Conservation (phyloP, 176 grass and related monocot species). For the Carex littledalei region DNA sequence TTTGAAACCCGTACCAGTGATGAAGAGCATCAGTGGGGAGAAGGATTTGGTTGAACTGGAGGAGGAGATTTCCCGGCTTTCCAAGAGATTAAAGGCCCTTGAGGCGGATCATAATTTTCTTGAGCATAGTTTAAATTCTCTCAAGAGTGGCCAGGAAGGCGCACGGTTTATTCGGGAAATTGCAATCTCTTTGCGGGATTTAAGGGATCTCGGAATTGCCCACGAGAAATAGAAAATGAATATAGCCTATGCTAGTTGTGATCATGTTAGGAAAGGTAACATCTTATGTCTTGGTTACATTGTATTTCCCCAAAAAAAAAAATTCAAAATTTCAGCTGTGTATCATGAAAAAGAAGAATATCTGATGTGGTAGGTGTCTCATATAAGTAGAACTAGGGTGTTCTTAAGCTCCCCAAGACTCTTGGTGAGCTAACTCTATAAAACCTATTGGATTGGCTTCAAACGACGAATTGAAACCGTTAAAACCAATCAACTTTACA, state of each 20-base stretch:
- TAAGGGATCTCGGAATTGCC: constrained; percentile 40
- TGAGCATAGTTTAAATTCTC: constrained; percentile 68
- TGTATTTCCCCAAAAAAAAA: not conserved
- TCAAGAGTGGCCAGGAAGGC: constrained; percentile 44
- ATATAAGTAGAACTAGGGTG: not conserved
- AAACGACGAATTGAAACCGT: no score
- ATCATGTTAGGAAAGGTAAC: not conserved
- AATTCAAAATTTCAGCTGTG: not conserved
- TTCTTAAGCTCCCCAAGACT: no score
- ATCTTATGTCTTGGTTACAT: not conserved
- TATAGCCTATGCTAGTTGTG: constrained; percentile 23
- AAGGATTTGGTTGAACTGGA: constrained; percentile 31
- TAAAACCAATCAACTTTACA: no score
- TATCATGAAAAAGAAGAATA: not conserved
- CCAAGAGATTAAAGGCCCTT: constrained; percentile 47
- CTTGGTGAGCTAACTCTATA: no score
- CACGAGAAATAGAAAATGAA: constrained; percentile 27
- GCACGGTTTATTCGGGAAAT: constrained; percentile 60
- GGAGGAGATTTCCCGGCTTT: constrained; percentile 48
- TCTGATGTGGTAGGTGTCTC: not conserved
- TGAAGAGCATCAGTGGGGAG: constrained; percentile 23
- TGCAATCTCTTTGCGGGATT: constrained; percentile 43
- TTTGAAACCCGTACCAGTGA: not conserved
- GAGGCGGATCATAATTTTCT: constrained; percentile 72
- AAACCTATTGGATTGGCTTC: no score